Evolutionary conservation across 208 protist species (phyloP), one percentile per base, ranked within the genome.

Genomic region (Acanthamoeba healyi): DNA sequence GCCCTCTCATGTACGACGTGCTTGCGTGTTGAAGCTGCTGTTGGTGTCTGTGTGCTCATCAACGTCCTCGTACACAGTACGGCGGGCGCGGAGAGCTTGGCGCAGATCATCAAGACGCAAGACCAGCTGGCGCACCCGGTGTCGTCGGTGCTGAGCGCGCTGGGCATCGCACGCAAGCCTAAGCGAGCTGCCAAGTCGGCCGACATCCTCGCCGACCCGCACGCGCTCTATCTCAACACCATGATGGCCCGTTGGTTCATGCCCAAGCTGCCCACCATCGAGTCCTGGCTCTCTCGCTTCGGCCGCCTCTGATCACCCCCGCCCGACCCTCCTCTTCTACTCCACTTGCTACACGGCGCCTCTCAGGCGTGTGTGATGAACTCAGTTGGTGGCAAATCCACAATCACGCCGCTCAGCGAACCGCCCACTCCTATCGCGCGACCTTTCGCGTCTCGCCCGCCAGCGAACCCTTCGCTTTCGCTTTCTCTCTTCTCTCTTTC

Each of bases 1-100:
- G 84, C 19, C 84, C 84, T 2, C 56, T 91, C 54, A 91, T 91
- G 84, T 91, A 91, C 49, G 19, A 65, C n/a, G n/a, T 29, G 29
- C 14, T 42, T 26, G 26, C 32, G 6, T 6, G 12, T 42, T 26
- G 56, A 54, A n/a, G 5, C 10, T 15, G n/a, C 6, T 74, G 34
- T 6, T 38, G 34, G 42, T 22, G 67, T 12, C 7, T 24, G 44
- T n/a, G n/a, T n/a, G 29, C 15, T 90, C 42, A 36, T 38, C 15
- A 36, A 7, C 38, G 26, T 17, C 40, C 7, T 90, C 6, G 67
- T 49, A 58, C 6, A 22, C 84, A 72, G 84, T 26, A 91, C 84
- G 32, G 46, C 56, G 12, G 84, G 56, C 22, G 84, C 84, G 22
- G 84, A 91, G 24, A 63, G 58, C 54, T 38, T 91, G 42, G 84